Percentiles rank a stretch among this genome's conserved stretches.
Evolutionary conservation across 1,284 basidiomycete genomes (phyloP).

Genomic region (Ustilago sp.): DNA sequence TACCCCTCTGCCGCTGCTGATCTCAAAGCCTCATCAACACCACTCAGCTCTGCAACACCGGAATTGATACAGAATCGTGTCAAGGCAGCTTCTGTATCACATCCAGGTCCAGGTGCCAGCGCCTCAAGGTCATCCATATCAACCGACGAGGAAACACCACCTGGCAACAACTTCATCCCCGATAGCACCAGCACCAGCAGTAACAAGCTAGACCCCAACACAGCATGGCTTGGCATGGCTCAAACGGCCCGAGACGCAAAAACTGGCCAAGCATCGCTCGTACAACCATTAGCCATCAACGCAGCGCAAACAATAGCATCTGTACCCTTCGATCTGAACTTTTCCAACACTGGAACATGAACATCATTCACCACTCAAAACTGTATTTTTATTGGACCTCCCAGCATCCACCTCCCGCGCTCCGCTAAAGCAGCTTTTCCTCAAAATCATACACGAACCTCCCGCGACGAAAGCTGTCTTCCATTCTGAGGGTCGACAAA

Average conservation of each 20-base stretch:
- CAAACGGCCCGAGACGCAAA: conserved; percentile 1
- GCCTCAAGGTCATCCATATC: conserved; percentile 30
- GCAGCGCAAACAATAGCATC: conserved; percentile 21
- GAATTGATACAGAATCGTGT: conserved; percentile 21
- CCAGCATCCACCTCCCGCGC: background rate
- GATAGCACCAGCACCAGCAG: background rate
- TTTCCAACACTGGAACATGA: conserved; percentile 5
- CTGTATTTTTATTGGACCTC: conserved; percentile 39
- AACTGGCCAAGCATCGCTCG: conserved; percentile 6
- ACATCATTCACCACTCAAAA: background rate
- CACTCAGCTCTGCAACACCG: conserved; percentile 34
- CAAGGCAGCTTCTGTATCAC: background rate
- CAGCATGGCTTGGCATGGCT: conserved; percentile 13
- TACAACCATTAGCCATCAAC: conserved; percentile 31
- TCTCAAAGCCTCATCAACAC: conserved; percentile 20
- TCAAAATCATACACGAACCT: conserved; percentile 3
- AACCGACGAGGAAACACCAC: conserved; percentile 41
- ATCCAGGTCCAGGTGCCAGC: conserved; percentile 8
- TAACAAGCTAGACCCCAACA: conserved; percentile 1
- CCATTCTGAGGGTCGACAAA: background rate
- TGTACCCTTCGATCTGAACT: conserved; percentile 25
- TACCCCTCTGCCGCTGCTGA: conserved; percentile 8
- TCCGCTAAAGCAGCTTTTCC: background rate
- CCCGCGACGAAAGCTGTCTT: background rate
- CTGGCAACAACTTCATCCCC: background rate